Evolutionary conservation across 2,329 filamentous ascomycete genomes (phyloP).

Genomic region (Juglanconis juglandina): DNA sequence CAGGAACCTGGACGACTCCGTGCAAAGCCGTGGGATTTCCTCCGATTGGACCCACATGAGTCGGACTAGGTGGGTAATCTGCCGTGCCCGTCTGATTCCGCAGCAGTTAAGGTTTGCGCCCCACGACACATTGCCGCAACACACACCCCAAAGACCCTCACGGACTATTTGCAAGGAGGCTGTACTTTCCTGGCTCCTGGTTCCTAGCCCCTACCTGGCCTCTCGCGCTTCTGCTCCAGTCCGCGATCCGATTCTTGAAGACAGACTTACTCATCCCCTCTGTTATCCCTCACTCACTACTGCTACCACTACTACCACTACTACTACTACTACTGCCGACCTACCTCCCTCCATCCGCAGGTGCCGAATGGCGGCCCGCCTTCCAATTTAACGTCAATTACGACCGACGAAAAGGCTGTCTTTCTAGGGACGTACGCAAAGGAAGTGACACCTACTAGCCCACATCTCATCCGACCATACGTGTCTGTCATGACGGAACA

Average conservation of each 20-base stretch:
- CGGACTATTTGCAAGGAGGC: too few relatives aligned
- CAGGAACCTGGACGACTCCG: too few relatives aligned
- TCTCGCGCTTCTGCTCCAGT: not conserved
- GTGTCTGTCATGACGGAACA: conserved; percentile 18
- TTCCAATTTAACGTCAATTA: not conserved
- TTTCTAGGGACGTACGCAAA: not conserved
- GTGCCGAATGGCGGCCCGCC: not conserved
- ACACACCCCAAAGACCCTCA: not conserved
- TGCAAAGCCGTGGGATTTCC: not conserved
- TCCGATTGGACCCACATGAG: not conserved
- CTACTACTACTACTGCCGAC: not conserved
- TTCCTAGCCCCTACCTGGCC: not conserved
- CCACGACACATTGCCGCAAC: not conserved
- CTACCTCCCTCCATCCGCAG: not conserved
- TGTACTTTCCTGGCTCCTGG: not conserved
- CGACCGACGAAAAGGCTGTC: not conserved
- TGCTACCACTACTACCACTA: not conserved
- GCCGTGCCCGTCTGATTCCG: not conserved
- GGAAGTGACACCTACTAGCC: not conserved
- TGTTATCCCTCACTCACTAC: not conserved
- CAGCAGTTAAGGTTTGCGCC: not conserved
- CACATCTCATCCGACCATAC: not conserved
- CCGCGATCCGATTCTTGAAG: not conserved
- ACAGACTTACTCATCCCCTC: not conserved
- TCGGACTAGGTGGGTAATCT: not conserved